Evolutionary conservation across 257 asterid species (phyloP).

Genomic region (Prunella vulgaris): DNA sequence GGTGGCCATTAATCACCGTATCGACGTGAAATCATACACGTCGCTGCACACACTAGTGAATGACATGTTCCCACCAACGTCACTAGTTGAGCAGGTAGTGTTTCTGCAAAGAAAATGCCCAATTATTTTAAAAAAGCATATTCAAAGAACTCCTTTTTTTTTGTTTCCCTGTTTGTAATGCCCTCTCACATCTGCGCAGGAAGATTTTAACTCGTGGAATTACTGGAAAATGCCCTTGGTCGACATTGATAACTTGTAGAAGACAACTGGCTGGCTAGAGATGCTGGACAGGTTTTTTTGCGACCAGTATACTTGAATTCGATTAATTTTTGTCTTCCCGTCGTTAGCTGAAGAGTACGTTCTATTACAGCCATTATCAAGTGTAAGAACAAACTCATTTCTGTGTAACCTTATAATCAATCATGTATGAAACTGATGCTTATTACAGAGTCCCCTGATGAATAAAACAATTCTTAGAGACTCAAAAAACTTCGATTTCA

Average conservation of each 20-base stretch:
- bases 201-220: slow-evolving; percentile 85
- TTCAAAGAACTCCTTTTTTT: not conserved
- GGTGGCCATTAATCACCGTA: slow-evolving; percentile 90
- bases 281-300: slow-evolving; percentile 34
- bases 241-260: slow-evolving; percentile 50
- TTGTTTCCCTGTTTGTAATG: not conserved
- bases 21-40: slow-evolving; percentile 90
- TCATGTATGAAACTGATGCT: slow-evolving; percentile 24
- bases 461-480: slow-evolving; percentile 23
- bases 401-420: slow-evolving; percentile 26
- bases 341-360: slow-evolving; percentile 6
- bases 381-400: slow-evolving; percentile 18
- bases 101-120: not conserved
- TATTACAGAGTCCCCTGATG: not conserved
- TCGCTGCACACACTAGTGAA: slow-evolving; percentile 87
- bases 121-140: not conserved
- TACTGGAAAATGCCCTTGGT: slow-evolving; percentile 87
- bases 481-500: not conserved
- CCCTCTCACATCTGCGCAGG: slow-evolving; percentile 38
- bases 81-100: slow-evolving; percentile 89
- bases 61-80: slow-evolving; percentile 98
- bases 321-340: not conserved
- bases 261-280: slow-evolving; percentile 20
- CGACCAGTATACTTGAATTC: slow-evolving; percentile 30
- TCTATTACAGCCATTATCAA: slow-evolving; percentile 1